Evolutionary conservation across 164 flowering plant species (phyloP).

Genomic region (Stephania cephalantha): DNA sequence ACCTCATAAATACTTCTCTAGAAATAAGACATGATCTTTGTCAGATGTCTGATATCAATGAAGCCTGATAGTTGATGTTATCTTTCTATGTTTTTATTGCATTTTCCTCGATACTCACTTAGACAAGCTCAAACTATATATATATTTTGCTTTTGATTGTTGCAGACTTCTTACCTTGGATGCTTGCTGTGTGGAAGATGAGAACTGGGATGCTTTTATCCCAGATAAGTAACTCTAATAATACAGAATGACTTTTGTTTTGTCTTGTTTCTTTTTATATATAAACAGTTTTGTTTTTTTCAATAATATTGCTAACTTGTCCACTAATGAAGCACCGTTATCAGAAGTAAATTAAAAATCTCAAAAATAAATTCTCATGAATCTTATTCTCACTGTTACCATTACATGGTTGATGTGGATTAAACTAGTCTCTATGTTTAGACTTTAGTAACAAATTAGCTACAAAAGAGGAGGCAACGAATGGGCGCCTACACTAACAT

Average conservation of each 20-base stretch:
- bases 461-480: too few relatives aligned
- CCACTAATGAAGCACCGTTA: background rate
- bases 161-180: constrained; percentile 42
- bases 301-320: background rate
- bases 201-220: constrained; percentile 60
- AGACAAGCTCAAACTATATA: background rate
- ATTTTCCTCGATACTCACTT: background rate
- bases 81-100: background rate
- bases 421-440: too few relatives aligned
- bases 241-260: too few relatives aligned
- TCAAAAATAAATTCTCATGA: background rate
- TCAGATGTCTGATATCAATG: background rate
- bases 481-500: too few relatives aligned
- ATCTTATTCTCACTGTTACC: background rate
- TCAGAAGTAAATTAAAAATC: too few relatives aligned
- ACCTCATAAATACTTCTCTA: too few relatives aligned
- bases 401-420: too few relatives aligned
- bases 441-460: too few relatives aligned
- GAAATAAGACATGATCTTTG: too few relatives aligned
- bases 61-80: background rate
- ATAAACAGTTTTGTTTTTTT: too few relatives aligned
- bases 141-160: background rate
- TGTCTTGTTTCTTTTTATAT: too few relatives aligned
- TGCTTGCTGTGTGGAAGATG: constrained; percentile 54
- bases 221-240: constrained; percentile 32